A percentile compares a stretch with the other conserved stretches of the same genome.
These are phyloP conservation scores for Eucalyptus urophylla DNA, from an alignment of 345 rosid species.

Conservation along the genomic window DNA sequence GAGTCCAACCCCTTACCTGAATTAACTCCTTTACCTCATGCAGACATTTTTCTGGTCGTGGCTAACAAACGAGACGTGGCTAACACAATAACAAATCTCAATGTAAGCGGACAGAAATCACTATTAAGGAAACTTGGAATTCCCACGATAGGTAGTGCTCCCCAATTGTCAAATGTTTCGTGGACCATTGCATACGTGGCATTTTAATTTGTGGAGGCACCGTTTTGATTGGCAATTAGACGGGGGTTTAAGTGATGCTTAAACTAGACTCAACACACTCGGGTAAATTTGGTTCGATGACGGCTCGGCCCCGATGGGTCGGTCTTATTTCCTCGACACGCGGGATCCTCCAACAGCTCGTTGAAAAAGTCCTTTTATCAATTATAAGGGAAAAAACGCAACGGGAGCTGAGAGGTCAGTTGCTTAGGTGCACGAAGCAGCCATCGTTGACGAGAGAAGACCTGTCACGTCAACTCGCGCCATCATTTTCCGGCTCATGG, in stretches of 20 bases:
- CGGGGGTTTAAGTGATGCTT: not conserved
- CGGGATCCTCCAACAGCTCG: not conserved
- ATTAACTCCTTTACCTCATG: not conserved
- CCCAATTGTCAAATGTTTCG: not conserved
- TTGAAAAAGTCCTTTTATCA: not conserved
- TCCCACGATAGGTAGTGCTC: not conserved
- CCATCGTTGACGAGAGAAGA: not conserved
- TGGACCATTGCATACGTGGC: not conserved
- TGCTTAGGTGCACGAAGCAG: not conserved
- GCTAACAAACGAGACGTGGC: not conserved
- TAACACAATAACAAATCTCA: not conserved
- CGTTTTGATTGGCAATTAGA: not conserved
- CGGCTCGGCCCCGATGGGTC: not conserved
- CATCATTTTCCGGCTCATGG: not conserved
- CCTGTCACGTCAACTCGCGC: not conserved
- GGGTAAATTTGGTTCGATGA: not conserved
- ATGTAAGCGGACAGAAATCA: not conserved
- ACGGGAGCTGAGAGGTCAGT: not conserved
- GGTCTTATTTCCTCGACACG: not conserved
- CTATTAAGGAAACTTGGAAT: not conserved
- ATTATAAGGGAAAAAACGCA: not conserved
- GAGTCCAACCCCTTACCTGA: not conserved
- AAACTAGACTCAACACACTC: not conserved
- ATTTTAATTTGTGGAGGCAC: not conserved
- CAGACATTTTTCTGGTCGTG: not conserved